Percentiles rank a stretch among this genome's conserved stretches.
Conservation (phyloP, 179 eudicot species). For the Monotropa hypopitys region DNA sequence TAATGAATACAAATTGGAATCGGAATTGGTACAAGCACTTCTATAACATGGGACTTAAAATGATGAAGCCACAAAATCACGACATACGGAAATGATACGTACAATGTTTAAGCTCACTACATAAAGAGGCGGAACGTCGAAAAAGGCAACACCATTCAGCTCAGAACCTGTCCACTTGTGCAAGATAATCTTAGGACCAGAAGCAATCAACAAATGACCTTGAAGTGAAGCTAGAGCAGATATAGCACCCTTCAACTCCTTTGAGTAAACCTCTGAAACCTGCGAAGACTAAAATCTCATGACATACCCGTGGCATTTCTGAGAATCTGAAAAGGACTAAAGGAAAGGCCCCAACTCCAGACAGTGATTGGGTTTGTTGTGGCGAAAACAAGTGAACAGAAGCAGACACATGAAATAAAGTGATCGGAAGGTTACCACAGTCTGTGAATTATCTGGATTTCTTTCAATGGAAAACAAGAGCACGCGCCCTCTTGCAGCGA, state of each 20-base stretch:
- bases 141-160: constrained; percentile 84
- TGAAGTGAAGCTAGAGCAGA: constrained; percentile 95
- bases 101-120: constrained; percentile 97
- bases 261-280: constrained; percentile 77
- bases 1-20: too few relatives aligned
- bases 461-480: constrained; percentile 75
- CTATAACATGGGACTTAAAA: not conserved
- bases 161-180: constrained; percentile 96
- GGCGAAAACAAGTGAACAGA: not conserved
- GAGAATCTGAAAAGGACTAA: not conserved
- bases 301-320: not conserved
- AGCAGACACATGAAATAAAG: not conserved
- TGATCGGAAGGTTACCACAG: constrained; percentile 31
- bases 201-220: constrained; percentile 85
- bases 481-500: constrained; percentile 95
- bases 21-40: too few relatives aligned
- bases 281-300: constrained; percentile 14
- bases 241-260: constrained; percentile 96
- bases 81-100: constrained; percentile 19
- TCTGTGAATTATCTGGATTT: constrained; percentile 49
- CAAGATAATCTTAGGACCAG: constrained; percentile 93
- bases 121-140: constrained; percentile 87
- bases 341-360: not conserved
- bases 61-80: not conserved
- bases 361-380: not conserved